phyloP scores from a whole-genome alignment of 106 monocot genomes.

The Apostasia shenzhenica region DNA sequence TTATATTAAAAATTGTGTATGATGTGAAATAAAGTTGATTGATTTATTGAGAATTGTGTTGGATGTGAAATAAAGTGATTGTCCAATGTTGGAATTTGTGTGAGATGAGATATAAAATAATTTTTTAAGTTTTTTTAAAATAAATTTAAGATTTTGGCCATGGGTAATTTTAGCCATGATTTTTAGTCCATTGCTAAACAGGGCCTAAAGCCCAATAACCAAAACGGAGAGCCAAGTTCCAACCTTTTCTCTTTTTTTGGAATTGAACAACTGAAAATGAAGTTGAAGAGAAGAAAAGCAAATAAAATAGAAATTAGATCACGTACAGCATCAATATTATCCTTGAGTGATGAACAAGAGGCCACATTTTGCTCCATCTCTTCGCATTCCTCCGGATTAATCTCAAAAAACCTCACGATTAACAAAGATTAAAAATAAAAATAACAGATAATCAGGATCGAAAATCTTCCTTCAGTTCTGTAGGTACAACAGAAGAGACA shows the following conservation, averaged over 20 bases:
- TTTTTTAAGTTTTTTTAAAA: no score
- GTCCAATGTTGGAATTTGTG: no score
- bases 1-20: no score
- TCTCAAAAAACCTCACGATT: conserved; percentile 49
- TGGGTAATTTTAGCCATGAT: no score
- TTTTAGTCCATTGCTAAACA: no score
- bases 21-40: no score
- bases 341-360: conserved; percentile 38
- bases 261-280: neutral
- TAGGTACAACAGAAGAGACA: neutral
- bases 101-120: no score
- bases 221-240: neutral
- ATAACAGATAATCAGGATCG: neutral
- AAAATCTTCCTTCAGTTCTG: neutral
- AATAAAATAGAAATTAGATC: neutral
- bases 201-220: neutral
- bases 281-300: no score
- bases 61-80: no score
- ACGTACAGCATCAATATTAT: conserved; percentile 60
- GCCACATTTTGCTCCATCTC: conserved; percentile 71
- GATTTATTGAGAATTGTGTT: no score
- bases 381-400: conserved; percentile 68
- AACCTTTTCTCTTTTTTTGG: neutral
- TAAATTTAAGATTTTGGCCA: no score
- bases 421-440: neutral